Evolutionary conservation across 257 asterid species (phyloP), one percentile per base, ranked within the genome.

Genomic region (Nicotiana tabacum): DNA sequence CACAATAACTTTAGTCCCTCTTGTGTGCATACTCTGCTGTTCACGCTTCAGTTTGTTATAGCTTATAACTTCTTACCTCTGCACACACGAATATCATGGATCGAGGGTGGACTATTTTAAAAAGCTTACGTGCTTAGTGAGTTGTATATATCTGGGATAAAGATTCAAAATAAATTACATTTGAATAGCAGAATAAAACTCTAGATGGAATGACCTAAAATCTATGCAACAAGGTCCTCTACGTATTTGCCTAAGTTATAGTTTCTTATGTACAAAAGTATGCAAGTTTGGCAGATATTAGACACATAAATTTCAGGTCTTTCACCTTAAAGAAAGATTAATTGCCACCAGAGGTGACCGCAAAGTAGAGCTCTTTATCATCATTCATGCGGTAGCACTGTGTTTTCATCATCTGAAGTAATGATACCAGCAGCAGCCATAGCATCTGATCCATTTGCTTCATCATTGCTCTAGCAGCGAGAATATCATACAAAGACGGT

Each of bases 351-450:
- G 61, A 74, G 62, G 9, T 48, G 24, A 48, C 27, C 61, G 32
- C 79, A 72, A 72, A 6, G 1, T 43, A 72, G 80, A 74, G 62
- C 66, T 18, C 83, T 66, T 21, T 37, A 67, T 12, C 78, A 66
- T 57, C 10, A 9, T 81, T 66, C 66, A 51, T 37, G 58, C 6
- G 66, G 66, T 0, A 70, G 83, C 48, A 58, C 48, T 13, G 57
- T 24, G 27, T 48, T 66, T 21, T 79, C 74, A 29, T 51, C 62
- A 43, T 66, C 62, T 16, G 66, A 81, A 32, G 77, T 66, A 30
- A 81, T 30, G 78, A 70, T 39, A 51, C 66, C 77, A 51, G 66
- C 33, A 79, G 70, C 70, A 12, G 60, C 39, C 82, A 79, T 79
- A 21, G 35, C 74, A 8, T 79, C 72, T 48, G 82, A 61, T 48